Evolutionary conservation across 192 early-diverging fungal genomes (phyloP), one percentile per base, ranked within the genome.

Genomic region (Rhizoclosmatium sp.): DNA sequence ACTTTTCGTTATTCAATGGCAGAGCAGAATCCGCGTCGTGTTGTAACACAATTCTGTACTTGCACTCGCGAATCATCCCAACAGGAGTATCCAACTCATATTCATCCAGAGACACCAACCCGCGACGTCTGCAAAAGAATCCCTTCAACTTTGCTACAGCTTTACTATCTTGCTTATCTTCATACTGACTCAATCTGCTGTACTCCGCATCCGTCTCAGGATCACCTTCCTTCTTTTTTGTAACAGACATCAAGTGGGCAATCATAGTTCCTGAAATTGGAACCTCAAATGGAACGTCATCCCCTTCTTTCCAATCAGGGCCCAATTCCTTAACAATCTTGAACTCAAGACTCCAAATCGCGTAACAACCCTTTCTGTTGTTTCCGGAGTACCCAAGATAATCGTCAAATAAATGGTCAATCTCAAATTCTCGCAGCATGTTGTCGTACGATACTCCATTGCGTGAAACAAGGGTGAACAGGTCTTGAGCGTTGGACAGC

Each of bases 401-500:
- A 4, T 47, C 21, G 41, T 49, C 39, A 7, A 40, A 3, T 1
- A 79, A 46, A 60, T 46, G 23, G 4, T 19, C n/a, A 12, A 9
- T 4, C 4, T 7, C 60, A 61, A 79, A 79, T 23, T 42, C 16
- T 4, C 3, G 3, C 3, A 79, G 41, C 66, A 69, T 56, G 31
- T 12, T 46, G 5, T 19, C 47, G 14, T 19, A 9, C 21, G 76
- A n/a, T 42, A 47, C 47, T 1, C 31, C 67, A 5, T 14, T 16
- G 31, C 54, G 12, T 4, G 78, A 79, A 1, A 79, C 68, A 19
- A 79, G 40, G 5, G 78, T 62, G 47, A 79, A 79, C n/a, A 79
- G 58, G 3, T 79, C 78, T 49, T 79, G 78, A 12, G 78, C 58
- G 59, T 79, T 79, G 21, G 71, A 69, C 19, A 79, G 78, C 48